These are phyloP conservation scores for Exophiala dermatitidis DNA, from an alignment of 2,329 filamentous ascomycete genomes.

Conservation along the genomic window DNA sequence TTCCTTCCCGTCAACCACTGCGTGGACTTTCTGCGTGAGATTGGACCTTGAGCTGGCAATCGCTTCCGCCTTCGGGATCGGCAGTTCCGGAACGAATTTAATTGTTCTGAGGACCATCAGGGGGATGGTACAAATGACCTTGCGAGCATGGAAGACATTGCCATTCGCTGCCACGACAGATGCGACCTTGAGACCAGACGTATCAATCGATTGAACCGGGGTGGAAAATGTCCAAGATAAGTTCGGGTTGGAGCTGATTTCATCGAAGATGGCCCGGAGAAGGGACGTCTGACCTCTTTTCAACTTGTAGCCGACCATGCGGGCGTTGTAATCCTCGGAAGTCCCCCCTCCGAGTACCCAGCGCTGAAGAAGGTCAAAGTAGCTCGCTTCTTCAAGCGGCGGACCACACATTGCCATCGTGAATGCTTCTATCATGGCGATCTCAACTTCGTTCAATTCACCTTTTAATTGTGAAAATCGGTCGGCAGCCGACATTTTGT, in stretches of 20 bases:
- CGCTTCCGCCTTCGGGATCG: constrained; percentile 32
- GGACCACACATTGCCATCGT: background rate
- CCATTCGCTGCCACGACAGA: constrained; percentile 33
- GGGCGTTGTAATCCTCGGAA: background rate
- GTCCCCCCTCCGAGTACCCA: background rate
- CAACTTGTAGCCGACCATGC: constrained; percentile 30
- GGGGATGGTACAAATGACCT: constrained; percentile 39
- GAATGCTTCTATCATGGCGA: background rate
- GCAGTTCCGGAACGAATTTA: constrained; percentile 37
- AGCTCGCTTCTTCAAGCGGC: background rate
- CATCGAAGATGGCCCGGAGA: constrained; percentile 40
- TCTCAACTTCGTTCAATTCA: constrained; percentile 32
- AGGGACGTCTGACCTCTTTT: constrained; percentile 40
- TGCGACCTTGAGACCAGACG: constrained; percentile 28
- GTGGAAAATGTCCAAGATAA: constrained; percentile 38
- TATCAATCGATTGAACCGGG: constrained; percentile 33
- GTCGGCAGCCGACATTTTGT: background rate
- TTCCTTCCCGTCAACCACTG: background rate
- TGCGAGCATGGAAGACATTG: constrained; percentile 26
- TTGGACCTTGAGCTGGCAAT: constrained; percentile 39
- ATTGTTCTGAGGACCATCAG: constrained; percentile 40
- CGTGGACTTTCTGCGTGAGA: constrained; percentile 41
- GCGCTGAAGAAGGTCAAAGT: background rate
- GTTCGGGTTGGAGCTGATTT: constrained; percentile 29
- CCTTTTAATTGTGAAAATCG: background rate